Conservation (phyloP, 176 grass and related monocot genomes). For the Aegilops bicornis region DNA sequence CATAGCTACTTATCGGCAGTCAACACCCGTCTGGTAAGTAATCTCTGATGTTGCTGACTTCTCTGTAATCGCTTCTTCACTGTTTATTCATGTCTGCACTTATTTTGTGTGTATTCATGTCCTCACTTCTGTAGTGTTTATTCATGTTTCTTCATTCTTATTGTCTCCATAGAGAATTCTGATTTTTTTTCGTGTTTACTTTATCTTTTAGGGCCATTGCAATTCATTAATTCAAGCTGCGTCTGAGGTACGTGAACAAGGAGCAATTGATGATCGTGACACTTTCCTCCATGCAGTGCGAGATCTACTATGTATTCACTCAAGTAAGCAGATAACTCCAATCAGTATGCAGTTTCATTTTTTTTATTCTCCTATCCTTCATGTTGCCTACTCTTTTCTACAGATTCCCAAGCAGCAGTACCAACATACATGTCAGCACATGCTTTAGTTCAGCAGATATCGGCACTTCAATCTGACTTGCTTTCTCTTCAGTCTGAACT, state of each 20-base stretch:
- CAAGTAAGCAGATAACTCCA: conserved; percentile 51
- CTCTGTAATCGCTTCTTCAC: background rate
- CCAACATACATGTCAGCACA: conserved; percentile 88
- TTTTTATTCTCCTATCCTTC: conserved; percentile 11
- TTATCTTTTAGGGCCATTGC: conserved; percentile 60
- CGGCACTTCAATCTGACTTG: conserved; percentile 76
- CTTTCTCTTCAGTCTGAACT: conserved; percentile 90
- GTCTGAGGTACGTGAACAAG: conserved; percentile 87
- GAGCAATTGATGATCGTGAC: conserved; percentile 90
- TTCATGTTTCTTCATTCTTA: background rate
- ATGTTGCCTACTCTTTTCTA: conserved; percentile 22
- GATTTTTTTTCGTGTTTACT: conserved; percentile 5
- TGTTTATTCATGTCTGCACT: conserved; percentile 12
- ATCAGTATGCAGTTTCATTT: background rate
- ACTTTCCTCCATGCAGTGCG: conserved; percentile 84
- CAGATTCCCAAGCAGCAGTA: conserved; percentile 68
- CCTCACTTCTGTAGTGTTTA: background rate
- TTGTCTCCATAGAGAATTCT: conserved; percentile 2
- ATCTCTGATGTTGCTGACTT: background rate
- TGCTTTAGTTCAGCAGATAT: conserved; percentile 96
- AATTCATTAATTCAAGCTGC: conserved; percentile 83
- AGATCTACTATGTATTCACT: conserved; percentile 89
- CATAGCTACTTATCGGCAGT: conserved; percentile 80
- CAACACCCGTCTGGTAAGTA: conserved; percentile 72
- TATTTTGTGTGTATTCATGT: conserved; percentile 5